phyloP scores from a whole-genome alignment of 1,139 yeast species.

The Taphrina communis region DNA sequence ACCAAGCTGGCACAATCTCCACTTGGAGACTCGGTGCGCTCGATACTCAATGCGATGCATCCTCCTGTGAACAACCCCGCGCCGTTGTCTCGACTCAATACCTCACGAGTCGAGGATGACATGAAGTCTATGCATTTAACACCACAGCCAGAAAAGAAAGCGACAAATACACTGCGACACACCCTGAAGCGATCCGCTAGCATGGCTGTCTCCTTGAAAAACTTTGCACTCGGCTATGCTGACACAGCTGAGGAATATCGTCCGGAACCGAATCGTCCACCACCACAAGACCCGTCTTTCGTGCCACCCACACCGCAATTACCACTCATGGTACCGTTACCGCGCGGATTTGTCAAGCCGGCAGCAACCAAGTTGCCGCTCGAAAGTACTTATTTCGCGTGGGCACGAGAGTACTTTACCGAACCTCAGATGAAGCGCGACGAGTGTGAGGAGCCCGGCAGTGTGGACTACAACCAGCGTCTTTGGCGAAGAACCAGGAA shows the following conservation, averaged over 20 bases:
- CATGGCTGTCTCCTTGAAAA: slow-evolving; percentile 51
- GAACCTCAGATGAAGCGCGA: slow-evolving; percentile 87
- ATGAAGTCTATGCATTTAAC: slow-evolving; percentile 14
- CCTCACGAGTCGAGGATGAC: slow-evolving; percentile 24
- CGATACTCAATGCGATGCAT: slow-evolving; percentile 54
- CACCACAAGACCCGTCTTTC: slow-evolving; percentile 45
- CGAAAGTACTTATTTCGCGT: slow-evolving; percentile 79
- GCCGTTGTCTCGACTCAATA: slow-evolving; percentile 14
- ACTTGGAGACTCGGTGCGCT: slow-evolving; percentile 65
- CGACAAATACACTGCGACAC: slow-evolving; percentile 20
- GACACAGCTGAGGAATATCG: slow-evolving; percentile 43
- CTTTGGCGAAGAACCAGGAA: slow-evolving; percentile 91
- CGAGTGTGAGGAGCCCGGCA: slow-evolving; percentile 92
- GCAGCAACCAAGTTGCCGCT: slow-evolving; percentile 56
- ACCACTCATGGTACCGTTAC: slow-evolving; percentile 40
- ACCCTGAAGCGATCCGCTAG: slow-evolving; percentile 53
- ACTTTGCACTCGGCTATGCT: slow-evolving; percentile 50
- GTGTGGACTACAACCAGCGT: slow-evolving; percentile 79
- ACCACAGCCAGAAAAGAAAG: slow-evolving; percentile 15
- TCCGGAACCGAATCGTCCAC: slow-evolving; percentile 46
- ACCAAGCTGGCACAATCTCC: slow-evolving; percentile 67
- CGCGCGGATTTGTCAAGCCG: slow-evolving; percentile 37
- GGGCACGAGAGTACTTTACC: slow-evolving; percentile 89
- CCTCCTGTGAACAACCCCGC: slow-evolving; percentile 31
- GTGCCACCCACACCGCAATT: slow-evolving; percentile 48